phyloP scores from a whole-genome alignment of 176 grass and related monocot species.

The Bothriochloa decipiens region DNA sequence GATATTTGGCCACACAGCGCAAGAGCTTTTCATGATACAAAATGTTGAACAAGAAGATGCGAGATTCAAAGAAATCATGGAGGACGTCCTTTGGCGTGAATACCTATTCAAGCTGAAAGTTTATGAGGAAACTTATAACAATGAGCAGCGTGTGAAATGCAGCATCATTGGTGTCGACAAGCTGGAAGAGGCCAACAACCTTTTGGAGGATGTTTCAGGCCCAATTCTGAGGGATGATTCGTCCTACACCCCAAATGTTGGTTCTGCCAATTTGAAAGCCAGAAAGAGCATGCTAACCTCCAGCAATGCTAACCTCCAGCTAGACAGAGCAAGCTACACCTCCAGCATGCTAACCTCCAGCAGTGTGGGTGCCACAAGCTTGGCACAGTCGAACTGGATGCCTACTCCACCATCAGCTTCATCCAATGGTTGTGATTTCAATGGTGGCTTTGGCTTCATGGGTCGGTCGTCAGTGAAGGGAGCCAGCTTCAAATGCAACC shows the following conservation, averaged over 20 bases:
- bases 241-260: neutral
- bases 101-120: too few relatives aligned
- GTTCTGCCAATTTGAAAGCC: neutral
- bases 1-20: too few relatives aligned
- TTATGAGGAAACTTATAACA: too few relatives aligned
- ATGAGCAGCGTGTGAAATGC: too few relatives aligned
- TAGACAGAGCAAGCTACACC: neutral
- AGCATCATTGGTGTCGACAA: too few relatives aligned
- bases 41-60: too few relatives aligned
- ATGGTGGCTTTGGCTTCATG: neutral
- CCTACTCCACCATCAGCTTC: too few relatives aligned
- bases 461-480: neutral
- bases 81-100: too few relatives aligned
- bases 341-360: too few relatives aligned
- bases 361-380: conserved; percentile 31
- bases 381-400: neutral
- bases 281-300: conserved; percentile 18
- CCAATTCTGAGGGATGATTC: neutral
- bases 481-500: conserved; percentile 68
- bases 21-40: too few relatives aligned
- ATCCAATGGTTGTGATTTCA: neutral
- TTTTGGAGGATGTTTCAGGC: conserved; percentile 37
- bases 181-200: neutral
- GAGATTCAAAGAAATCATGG: too few relatives aligned
- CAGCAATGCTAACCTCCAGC: neutral